Evolutionary conservation across 306 rosid species (phyloP).

Genomic region (Trifolium fragiferum): DNA sequence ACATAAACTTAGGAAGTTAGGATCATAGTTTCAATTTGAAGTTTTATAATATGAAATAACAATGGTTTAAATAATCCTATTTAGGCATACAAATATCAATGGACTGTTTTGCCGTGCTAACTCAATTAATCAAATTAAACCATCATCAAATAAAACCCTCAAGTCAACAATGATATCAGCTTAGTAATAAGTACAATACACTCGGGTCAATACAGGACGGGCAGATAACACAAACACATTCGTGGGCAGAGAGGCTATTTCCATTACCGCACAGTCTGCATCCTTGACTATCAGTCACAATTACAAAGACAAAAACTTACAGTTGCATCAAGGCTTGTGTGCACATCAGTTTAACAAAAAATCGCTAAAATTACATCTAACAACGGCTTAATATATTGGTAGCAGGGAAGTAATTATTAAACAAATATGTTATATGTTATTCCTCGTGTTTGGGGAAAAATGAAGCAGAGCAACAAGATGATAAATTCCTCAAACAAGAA

Average conservation of each 20-base stretch:
- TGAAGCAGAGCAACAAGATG: slow-evolving; percentile 25
- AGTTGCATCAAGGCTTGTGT: not conserved
- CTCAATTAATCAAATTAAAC: not conserved
- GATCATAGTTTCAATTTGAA: slow-evolving; percentile 30
- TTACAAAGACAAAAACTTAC: not conserved
- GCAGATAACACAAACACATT: slow-evolving; percentile 2
- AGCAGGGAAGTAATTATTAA: slow-evolving; percentile 14
- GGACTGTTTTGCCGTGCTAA: not conserved
- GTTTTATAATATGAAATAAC: slow-evolving; percentile 16
- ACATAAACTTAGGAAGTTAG: slow-evolving; percentile 24
- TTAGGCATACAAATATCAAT: not conserved
- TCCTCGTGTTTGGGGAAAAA: not conserved
- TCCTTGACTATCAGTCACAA: not conserved
- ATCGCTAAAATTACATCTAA: slow-evolving; percentile 12
- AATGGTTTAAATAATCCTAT: slow-evolving; percentile 16
- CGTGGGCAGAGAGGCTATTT: too few species aligned
- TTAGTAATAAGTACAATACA: not conserved
- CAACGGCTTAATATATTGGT: not conserved
- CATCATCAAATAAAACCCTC: slow-evolving; percentile 16
- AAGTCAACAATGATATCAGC: too few species aligned
- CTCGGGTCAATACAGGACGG: slow-evolving; percentile 1
- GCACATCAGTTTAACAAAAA: not conserved
- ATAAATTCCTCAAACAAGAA: slow-evolving; percentile 7
- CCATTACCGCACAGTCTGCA: too few species aligned
- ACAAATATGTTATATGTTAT: not conserved